Conservation (phyloP, 225 moss, liverwort and hornwort species). For the Polytrichum formosum region DNA sequence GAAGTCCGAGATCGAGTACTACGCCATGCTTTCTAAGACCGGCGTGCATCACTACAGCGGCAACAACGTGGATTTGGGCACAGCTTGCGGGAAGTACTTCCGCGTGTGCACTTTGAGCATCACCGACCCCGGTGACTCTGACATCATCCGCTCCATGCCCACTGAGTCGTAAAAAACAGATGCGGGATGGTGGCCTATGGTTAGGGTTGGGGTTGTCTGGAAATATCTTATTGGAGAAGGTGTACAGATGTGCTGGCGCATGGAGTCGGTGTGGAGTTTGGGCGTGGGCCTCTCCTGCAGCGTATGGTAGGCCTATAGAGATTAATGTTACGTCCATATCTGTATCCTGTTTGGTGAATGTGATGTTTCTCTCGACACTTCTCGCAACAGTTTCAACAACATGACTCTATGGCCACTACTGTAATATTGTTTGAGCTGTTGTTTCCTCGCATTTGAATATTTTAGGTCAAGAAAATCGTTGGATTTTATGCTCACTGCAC, state of each 20-base stretch:
- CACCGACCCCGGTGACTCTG: constrained; percentile 35
- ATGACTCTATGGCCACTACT: neutral
- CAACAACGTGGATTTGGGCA: constrained; percentile 49
- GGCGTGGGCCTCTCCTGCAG: neutral
- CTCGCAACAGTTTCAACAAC: neutral
- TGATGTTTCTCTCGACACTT: neutral
- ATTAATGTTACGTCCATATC: neutral
- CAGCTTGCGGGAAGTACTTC: constrained; percentile 45
- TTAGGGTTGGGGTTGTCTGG: neutral
- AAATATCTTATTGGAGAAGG: neutral
- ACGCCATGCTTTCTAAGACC: constrained; percentile 48
- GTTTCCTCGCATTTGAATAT: neutral
- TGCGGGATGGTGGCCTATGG: neutral
- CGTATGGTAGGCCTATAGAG: constrained; percentile 4
- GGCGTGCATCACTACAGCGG: constrained; percentile 51
- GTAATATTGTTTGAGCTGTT: neutral
- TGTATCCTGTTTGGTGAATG: neutral
- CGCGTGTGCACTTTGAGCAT: constrained; percentile 36
- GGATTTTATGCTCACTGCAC: no score
- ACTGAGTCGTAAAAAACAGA: constrained; percentile 13
- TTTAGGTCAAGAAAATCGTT: no score
- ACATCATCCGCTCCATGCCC: constrained; percentile 44
- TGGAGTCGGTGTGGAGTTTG: constrained; percentile 3
- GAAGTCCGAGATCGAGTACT: constrained; percentile 55
- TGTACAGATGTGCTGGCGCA: neutral